Conservation (phyloP, 148 eudicot species). For the Camellia granthamiana region DNA sequence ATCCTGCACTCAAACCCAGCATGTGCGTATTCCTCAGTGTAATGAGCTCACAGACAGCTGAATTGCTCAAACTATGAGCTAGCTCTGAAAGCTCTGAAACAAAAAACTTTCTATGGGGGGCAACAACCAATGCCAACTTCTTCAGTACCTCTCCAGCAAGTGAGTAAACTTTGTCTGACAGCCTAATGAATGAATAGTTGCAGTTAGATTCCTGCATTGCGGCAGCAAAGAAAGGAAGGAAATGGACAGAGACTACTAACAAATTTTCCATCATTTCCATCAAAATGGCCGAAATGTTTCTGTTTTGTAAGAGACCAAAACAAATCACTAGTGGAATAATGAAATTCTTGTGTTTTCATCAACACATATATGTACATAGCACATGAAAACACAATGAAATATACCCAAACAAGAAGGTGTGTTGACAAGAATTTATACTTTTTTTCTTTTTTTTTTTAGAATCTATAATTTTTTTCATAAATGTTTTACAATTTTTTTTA, state of each 20-base stretch:
- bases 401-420: too few relatives aligned
- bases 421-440: too few relatives aligned
- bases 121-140: constrained; percentile 76
- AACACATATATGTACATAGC: too few relatives aligned
- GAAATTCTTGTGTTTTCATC: too few relatives aligned
- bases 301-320: too few relatives aligned
- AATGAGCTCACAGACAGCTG: constrained; percentile 70
- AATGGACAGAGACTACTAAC: not conserved
- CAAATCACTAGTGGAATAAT: too few relatives aligned
- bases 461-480: too few relatives aligned
- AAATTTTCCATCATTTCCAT: too few relatives aligned
- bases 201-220: not conserved
- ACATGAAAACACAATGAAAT: too few relatives aligned
- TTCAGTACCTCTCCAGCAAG: constrained; percentile 82
- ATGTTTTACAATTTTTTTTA: too few relatives aligned
- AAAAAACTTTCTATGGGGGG: constrained; percentile 66
- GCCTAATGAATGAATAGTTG: constrained; percentile 42
- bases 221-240: not conserved
- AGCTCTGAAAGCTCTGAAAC: constrained; percentile 72
- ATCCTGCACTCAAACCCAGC: constrained; percentile 92
- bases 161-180: constrained; percentile 90
- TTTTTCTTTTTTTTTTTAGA: too few relatives aligned
- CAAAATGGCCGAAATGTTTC: too few relatives aligned
- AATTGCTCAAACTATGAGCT: constrained; percentile 62
- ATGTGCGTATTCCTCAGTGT: constrained; percentile 74